phyloP scores from a whole-genome alignment of 2,329 filamentous ascomycete genomes.

The Colletotrichum siamense region DNA sequence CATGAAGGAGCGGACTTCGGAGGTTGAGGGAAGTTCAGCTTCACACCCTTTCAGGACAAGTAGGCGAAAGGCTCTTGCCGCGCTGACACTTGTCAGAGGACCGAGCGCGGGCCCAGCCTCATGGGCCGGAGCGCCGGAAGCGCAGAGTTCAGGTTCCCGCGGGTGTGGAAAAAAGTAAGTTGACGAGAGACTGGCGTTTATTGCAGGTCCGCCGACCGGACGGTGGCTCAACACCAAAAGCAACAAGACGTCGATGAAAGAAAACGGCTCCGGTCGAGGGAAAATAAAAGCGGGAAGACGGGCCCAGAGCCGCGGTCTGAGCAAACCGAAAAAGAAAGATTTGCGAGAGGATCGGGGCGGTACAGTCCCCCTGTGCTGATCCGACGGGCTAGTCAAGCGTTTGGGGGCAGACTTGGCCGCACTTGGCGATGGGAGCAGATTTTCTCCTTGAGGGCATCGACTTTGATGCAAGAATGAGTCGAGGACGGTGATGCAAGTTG shows the following conservation, averaged over 20 bases:
- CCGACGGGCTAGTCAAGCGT: not conserved
- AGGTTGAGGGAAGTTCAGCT: not conserved
- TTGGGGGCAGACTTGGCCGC: not conserved
- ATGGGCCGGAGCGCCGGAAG: not conserved
- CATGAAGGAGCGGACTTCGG: not conserved
- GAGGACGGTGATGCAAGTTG: not conserved
- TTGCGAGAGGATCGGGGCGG: not conserved
- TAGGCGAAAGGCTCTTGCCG: not conserved
- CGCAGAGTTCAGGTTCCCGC: not conserved
- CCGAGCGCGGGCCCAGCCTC: not conserved
- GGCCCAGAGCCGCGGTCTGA: not conserved
- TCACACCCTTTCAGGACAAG: not conserved
- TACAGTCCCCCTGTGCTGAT: not conserved
- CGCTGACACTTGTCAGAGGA: slow-evolving; percentile 8
- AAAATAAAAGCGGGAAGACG: not conserved
- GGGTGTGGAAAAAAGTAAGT: not conserved
- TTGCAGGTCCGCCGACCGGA: not conserved
- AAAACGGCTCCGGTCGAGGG: not conserved
- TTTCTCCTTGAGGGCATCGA: not conserved
- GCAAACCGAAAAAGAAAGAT: slow-evolving; percentile 9
- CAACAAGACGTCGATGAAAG: not conserved
- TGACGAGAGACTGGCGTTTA: not conserved
- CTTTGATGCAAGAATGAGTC: not conserved
- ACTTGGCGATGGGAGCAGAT: not conserved
- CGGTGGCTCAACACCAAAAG: not conserved